These are phyloP conservation scores for Luffa aegyptiaca DNA, from an alignment of 306 rosid species.

Conservation along the genomic window DNA sequence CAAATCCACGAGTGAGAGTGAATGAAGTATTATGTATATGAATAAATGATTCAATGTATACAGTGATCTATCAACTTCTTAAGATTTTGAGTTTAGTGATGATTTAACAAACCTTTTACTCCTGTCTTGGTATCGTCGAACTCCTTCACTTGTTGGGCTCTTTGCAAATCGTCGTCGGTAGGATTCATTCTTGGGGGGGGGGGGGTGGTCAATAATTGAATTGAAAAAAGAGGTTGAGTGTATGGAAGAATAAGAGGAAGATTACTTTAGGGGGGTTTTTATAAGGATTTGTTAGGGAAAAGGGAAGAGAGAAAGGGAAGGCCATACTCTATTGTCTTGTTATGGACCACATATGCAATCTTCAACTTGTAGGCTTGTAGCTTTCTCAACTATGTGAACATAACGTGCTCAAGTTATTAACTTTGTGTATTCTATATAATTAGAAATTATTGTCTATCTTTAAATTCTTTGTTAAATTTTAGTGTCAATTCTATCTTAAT, in stretches of 20 bases:
- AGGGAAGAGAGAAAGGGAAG: not conserved
- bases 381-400: not conserved
- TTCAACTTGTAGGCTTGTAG: not conserved
- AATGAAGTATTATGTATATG: not conserved
- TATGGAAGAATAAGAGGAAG: too few relatives aligned
- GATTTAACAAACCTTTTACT: slow-evolving; percentile 38
- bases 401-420: too few relatives aligned
- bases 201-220: not conserved
- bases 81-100: not conserved
- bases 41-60: too few relatives aligned
- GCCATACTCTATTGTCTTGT: not conserved
- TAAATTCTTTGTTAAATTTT: too few relatives aligned
- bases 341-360: not conserved
- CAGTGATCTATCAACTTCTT: too few relatives aligned
- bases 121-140: slow-evolving; percentile 70
- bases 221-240: not conserved
- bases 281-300: not conserved
- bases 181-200: not conserved
- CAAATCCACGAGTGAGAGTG: not conserved
- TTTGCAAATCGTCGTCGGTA: slow-evolving; percentile 10
- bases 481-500: too few relatives aligned
- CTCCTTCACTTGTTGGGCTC: slow-evolving; percentile 49
- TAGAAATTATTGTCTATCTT: too few relatives aligned
- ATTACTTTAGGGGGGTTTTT: not conserved
- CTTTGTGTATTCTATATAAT: too few relatives aligned